These are phyloP conservation scores for Pseudogymnoascus sp. DNA, from an alignment of 2,329 filamentous ascomycete genomes.

Conservation along the genomic window DNA sequence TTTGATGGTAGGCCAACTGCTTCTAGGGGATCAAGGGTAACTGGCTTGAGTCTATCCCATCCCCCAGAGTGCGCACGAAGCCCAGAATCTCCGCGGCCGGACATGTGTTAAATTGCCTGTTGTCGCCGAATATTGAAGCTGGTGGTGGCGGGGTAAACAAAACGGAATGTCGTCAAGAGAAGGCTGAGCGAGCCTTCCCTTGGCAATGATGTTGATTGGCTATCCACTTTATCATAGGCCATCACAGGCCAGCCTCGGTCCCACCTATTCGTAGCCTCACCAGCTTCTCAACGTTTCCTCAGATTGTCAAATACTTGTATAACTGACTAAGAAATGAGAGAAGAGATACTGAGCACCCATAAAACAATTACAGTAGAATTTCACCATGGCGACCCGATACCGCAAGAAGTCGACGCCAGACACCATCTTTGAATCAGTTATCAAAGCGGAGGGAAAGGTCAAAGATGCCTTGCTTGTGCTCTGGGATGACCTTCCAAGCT, in stretches of 20 bases:
- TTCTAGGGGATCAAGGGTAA: conserved; percentile 68
- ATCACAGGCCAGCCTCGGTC: conserved; percentile 8
- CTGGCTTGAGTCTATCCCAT: conserved; percentile 65
- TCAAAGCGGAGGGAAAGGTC: conserved; percentile 27
- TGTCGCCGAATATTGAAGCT: not conserved
- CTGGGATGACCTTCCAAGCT: conserved; percentile 43
- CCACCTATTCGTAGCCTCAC: conserved; percentile 6
- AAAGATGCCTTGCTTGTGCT: conserved; percentile 35
- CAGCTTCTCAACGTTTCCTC: not conserved
- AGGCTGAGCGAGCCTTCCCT: not conserved
- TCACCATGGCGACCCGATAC: conserved; percentile 23
- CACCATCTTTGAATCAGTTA: conserved; percentile 20
- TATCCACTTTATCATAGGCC: not conserved
- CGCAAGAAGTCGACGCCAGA: conserved; percentile 22
- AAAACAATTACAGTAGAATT: not conserved
- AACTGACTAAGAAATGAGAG: not conserved
- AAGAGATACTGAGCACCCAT: not conserved
- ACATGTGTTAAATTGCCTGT: conserved; percentile 8
- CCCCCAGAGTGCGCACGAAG: conserved; percentile 37
- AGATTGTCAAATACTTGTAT: not conserved
- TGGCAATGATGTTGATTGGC: not conserved
- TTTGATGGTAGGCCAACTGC: conserved; percentile 81
- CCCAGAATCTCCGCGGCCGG: conserved; percentile 16
- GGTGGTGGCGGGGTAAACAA: conserved; percentile 4
- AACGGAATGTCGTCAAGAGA: conserved; percentile 6